Evolutionary conservation across 768 basidiomycete species (phyloP).

Genomic region (Tulasnella sp.): DNA sequence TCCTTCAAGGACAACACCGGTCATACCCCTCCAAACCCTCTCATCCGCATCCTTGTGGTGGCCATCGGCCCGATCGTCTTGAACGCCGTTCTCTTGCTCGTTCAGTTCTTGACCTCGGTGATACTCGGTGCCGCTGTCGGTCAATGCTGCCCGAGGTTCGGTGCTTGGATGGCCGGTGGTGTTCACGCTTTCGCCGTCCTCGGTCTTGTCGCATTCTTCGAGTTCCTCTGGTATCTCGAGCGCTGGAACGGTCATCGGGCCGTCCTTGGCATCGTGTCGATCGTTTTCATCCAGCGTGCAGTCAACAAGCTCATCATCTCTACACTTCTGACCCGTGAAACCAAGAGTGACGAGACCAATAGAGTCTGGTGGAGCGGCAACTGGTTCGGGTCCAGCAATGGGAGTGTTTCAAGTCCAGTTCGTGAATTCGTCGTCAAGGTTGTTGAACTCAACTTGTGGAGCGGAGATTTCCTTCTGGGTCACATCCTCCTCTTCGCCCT

Average conservation of each 20-base stretch:
- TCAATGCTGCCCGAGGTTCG: constrained; percentile 75
- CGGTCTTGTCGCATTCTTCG: constrained; percentile 83
- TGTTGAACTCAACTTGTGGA: constrained; percentile 90
- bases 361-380: constrained; percentile 97
- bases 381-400: constrained; percentile 86
- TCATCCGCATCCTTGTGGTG: constrained; percentile 88
- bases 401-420: constrained; percentile 93
- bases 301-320: constrained; percentile 90
- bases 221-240: constrained; percentile 96
- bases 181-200: constrained; percentile 72
- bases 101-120: constrained; percentile 77
- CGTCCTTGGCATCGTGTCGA: constrained; percentile 81
- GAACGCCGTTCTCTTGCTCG: constrained; percentile 78
- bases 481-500: constrained; percentile 84
- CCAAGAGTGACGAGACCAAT: constrained; percentile 98
- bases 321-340: constrained; percentile 90
- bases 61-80: constrained; percentile 90
- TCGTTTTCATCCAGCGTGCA: constrained; percentile 87
- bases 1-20: constrained; percentile 63
- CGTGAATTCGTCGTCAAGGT: constrained; percentile 97
- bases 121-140: constrained; percentile 88
- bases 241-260: constrained; percentile 84
- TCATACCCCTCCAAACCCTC: constrained; percentile 60
- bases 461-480: constrained; percentile 81
- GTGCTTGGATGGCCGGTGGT: constrained; percentile 81